Percentiles rank a stretch among this genome's conserved stretches.
Evolutionary conservation across 306 rosid species (phyloP).

Genomic region (Begonia loranthoides): DNA sequence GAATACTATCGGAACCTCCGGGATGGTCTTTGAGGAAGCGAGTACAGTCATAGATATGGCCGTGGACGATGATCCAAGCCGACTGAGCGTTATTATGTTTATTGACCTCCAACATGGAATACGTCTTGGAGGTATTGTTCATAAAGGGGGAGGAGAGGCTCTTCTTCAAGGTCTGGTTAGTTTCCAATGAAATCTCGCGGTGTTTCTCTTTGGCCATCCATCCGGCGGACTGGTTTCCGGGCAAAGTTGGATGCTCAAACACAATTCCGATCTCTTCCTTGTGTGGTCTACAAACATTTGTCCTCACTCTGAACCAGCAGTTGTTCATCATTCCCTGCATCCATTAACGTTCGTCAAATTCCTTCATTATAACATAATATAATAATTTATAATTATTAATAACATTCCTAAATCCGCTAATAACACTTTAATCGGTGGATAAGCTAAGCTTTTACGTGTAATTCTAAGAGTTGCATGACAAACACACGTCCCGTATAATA

Average conservation of each 20-base stretch:
- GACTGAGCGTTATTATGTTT: constrained; percentile 41
- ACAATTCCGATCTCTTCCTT: constrained; percentile 56
- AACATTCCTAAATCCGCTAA: too few relatives aligned
- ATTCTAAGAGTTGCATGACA: too few relatives aligned
- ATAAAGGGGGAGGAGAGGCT: constrained; percentile 53
- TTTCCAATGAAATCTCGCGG: constrained; percentile 24
- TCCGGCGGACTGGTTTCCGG: constrained; percentile 76
- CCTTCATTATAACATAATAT: background rate
- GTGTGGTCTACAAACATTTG: constrained; percentile 45
- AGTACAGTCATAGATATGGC: constrained; percentile 67
- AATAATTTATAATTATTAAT: too few relatives aligned
- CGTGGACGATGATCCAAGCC: constrained; percentile 65
- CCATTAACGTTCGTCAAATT: background rate
- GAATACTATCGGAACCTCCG: constrained; percentile 78
- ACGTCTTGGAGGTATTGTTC: constrained; percentile 33
- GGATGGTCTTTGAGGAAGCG: constrained; percentile 71
- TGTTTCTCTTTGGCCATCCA: constrained; percentile 68
- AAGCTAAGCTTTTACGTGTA: too few relatives aligned
- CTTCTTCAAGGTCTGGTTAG: constrained; percentile 27
- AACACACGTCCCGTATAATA: too few relatives aligned
- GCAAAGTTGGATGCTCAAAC: constrained; percentile 73
- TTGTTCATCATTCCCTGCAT: constrained; percentile 92
- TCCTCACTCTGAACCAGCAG: constrained; percentile 75
- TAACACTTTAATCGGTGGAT: too few relatives aligned
- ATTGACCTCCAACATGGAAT: constrained; percentile 43